Evolutionary conservation across 768 basidiomycete species (phyloP).

Genomic region (Amanita brunnescens): DNA sequence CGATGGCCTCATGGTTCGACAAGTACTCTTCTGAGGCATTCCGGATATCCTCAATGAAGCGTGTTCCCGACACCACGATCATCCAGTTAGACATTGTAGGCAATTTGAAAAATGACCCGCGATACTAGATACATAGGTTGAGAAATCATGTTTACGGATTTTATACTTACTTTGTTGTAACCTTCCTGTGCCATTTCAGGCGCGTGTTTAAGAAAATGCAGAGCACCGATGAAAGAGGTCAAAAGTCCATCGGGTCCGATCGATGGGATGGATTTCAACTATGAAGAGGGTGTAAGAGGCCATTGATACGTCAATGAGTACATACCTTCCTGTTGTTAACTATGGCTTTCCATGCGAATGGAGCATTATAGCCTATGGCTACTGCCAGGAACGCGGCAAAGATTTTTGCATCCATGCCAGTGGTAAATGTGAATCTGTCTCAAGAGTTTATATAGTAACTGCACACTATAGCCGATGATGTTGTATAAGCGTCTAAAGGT

Average conservation of each 20-base stretch:
- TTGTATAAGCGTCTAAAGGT: too few species aligned
- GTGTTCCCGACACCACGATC: constrained; percentile 30
- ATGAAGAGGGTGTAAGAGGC: neutral
- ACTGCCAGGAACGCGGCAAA: neutral
- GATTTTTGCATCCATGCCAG: neutral
- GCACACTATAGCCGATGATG: too few species aligned
- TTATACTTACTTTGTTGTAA: constrained; percentile 18
- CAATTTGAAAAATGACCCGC: constrained; percentile 30
- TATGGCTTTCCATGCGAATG: neutral
- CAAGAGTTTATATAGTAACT: too few species aligned
- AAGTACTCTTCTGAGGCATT: constrained; percentile 37
- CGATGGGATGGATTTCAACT: constrained; percentile 26
- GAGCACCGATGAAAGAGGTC: constrained; percentile 22
- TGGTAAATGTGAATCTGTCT: too few species aligned
- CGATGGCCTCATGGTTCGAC: constrained; percentile 29
- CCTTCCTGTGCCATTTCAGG: constrained; percentile 23
- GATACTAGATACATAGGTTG: constrained; percentile 12
- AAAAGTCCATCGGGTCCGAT: constrained; percentile 26
- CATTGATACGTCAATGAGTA: neutral
- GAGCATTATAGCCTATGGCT: neutral
- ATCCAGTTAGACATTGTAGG: constrained; percentile 36
- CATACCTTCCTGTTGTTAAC: neutral
- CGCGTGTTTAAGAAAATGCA: constrained; percentile 18
- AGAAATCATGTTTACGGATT: neutral
- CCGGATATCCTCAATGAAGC: constrained; percentile 36